A percentile compares a stretch with the other conserved stretches of the same genome.
These are phyloP conservation scores for Yamadazyma scolyti DNA, from an alignment of 805 yeast species.

Conservation along the genomic window DNA sequence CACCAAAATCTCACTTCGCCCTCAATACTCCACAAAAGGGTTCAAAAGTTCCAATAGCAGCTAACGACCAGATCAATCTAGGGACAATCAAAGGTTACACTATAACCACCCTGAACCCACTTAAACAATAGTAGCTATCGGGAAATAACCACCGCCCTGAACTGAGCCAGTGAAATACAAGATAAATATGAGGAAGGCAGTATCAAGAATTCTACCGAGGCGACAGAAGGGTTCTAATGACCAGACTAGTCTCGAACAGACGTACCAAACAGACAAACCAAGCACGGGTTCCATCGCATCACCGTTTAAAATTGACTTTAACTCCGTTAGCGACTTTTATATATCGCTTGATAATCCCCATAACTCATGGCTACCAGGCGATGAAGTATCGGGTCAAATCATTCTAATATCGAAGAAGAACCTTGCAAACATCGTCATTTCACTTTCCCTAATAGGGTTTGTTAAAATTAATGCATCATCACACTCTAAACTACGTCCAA, in stretches of 20 bases:
- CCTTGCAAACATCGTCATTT: conserved; percentile 49
- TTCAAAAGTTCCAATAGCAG: no score
- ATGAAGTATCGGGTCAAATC: conserved; percentile 62
- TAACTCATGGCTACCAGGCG: conserved; percentile 76
- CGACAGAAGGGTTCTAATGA: conserved; percentile 12
- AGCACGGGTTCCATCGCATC: conserved; percentile 3
- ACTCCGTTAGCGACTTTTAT: conserved; percentile 59
- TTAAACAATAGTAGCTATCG: no score
- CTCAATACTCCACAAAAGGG: no score
- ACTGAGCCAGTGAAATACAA: not conserved
- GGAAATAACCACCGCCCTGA: not conserved
- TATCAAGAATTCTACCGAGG: conserved; percentile 37
- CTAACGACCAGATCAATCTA: no score
- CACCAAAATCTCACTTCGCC: no score
- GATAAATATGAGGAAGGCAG: conserved; percentile 46
- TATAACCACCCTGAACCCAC: no score
- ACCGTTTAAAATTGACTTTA: conserved; percentile 24
- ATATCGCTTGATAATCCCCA: conserved; percentile 73
- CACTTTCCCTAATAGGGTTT: conserved; percentile 52
- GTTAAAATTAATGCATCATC: conserved; percentile 53
- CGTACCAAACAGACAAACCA: no score
- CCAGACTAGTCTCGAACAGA: no score
- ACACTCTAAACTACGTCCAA: conserved; percentile 50
- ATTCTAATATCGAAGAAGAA: conserved; percentile 55
- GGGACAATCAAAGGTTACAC: no score